Evolutionary conservation across 371 early-diverging fungal genomes (phyloP).

Genomic region (Mucor plumbeus): DNA sequence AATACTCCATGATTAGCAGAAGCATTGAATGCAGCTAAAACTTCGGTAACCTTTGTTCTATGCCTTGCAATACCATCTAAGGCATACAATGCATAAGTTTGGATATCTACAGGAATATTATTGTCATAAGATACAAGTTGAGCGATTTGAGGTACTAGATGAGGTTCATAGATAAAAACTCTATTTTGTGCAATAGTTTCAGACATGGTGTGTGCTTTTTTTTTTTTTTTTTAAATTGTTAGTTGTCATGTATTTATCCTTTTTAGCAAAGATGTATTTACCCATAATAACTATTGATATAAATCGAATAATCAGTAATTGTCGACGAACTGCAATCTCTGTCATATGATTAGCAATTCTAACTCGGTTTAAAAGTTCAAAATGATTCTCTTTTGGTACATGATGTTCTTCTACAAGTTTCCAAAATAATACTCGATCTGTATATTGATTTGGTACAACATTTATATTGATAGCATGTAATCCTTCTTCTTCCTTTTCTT

Average conservation of each 20-base stretch:
- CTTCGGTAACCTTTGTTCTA: constrained; percentile 75
- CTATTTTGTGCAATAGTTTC: constrained; percentile 68
- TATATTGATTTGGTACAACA: not conserved
- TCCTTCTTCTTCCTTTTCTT: constrained; percentile 21
- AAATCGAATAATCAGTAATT: constrained; percentile 74
- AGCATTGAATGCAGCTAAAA: constrained; percentile 86
- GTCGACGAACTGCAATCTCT: constrained; percentile 47
- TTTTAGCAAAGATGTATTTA: constrained; percentile 20
- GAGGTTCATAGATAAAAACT: constrained; percentile 86
- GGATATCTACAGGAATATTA: constrained; percentile 50
- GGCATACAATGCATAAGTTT: constrained; percentile 81
- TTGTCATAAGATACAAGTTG: constrained; percentile 65
- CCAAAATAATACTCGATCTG: constrained; percentile 33
- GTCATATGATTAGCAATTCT: constrained; percentile 69
- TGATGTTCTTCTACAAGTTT: constrained; percentile 55
- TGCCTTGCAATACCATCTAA: constrained; percentile 85
- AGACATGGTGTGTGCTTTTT: constrained; percentile 5
- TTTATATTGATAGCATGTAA: constrained; percentile 10
- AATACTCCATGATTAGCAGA: constrained; percentile 93
- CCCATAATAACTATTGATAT: constrained; percentile 81
- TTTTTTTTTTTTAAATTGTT: not conserved
- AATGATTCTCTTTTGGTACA: constrained; percentile 78
- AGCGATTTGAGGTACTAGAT: constrained; percentile 76
- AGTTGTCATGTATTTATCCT: not conserved
- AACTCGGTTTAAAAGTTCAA: constrained; percentile 78